phyloP scores from a whole-genome alignment of 2,329 filamentous ascomycete species.

The Xylaria digitata region DNA sequence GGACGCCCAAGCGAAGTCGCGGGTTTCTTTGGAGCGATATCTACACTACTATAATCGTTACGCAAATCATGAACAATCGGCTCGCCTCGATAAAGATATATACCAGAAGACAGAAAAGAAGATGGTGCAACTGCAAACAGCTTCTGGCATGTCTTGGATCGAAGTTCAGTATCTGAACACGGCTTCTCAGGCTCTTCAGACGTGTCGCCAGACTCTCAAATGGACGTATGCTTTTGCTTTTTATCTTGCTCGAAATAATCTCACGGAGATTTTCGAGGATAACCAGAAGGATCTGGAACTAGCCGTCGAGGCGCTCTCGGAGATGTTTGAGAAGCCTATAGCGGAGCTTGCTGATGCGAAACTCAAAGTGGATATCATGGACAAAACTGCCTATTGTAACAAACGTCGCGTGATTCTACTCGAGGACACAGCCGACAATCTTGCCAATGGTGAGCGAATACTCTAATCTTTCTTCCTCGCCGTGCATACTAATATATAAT shows the following conservation, averaged over 20 bases:
- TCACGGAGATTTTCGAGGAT: constrained; percentile 97
- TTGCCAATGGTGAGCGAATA: constrained; percentile 78
- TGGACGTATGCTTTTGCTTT: constrained; percentile 99
- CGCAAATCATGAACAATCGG: constrained; percentile 98
- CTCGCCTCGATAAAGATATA: constrained; percentile 94
- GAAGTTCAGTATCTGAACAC: constrained; percentile 97
- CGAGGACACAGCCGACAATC: constrained; percentile 90
- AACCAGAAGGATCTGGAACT: constrained; percentile 98
- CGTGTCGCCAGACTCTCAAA: constrained; percentile 97
- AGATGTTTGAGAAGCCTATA: constrained; percentile 99
- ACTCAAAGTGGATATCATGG: constrained; percentile 97
- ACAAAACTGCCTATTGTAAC: constrained; percentile 97
- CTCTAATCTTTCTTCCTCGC: constrained; percentile 1
- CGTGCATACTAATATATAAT: constrained; percentile 9
- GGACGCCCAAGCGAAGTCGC: constrained; percentile 89
- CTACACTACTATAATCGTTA: constrained; percentile 99
- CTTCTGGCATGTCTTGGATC: constrained; percentile 98
- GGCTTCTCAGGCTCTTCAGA: constrained; percentile 92
- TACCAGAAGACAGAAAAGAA: constrained; percentile 98
- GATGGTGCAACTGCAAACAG: constrained; percentile 94
- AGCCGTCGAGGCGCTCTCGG: constrained; percentile 95
- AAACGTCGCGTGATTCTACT: constrained; percentile 89
- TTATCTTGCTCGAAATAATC: constrained; percentile 94
- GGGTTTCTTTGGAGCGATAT: constrained; percentile 93
- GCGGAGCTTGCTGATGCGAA: constrained; percentile 85